These are phyloP conservation scores for Phyllosticta citribraziliensis DNA, from an alignment of 2,329 filamentous ascomycete genomes.

Conservation along the genomic window DNA sequence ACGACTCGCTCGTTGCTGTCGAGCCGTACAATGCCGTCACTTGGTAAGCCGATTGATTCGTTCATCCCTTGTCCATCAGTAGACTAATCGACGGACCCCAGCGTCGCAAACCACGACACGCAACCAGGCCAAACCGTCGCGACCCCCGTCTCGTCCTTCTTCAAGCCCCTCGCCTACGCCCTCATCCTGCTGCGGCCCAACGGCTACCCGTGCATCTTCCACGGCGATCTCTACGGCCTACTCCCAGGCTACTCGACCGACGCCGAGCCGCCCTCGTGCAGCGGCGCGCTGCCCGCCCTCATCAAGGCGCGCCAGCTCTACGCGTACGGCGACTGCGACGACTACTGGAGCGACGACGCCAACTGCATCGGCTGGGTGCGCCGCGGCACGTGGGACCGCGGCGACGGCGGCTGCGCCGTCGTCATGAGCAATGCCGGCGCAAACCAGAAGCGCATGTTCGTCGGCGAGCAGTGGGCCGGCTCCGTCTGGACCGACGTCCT, in stretches of 20 bases:
- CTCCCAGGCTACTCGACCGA: conserved; percentile 22
- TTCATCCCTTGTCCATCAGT: too few relatives aligned
- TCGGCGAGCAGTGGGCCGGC: conserved; percentile 48
- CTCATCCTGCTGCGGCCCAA: conserved; percentile 57
- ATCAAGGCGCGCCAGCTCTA: conserved; percentile 55
- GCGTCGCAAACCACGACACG: conserved; percentile 66
- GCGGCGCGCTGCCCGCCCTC: conserved; percentile 47
- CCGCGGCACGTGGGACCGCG: conserved; percentile 36
- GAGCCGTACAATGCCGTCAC: conserved; percentile 49
- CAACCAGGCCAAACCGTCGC: conserved; percentile 54
- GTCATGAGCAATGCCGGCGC: conserved; percentile 46
- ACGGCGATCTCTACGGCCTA: conserved; percentile 59
- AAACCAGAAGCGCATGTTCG: conserved; percentile 49
- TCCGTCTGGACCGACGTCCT: conserved; percentile 57
- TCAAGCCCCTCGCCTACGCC: conserved; percentile 63
- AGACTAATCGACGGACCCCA: conserved; percentile 34
- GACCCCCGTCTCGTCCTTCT: conserved; percentile 53
- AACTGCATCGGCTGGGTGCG: conserved; percentile 55
- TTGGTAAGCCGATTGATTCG: conserved; percentile 17
- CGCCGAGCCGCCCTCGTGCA: conserved; percentile 43
- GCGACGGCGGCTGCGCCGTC: conserved; percentile 24
- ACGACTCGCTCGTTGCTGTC: conserved; percentile 46
- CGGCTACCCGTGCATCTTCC: conserved; percentile 60
- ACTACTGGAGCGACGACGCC: conserved; percentile 49
- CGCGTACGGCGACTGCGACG: conserved; percentile 54